Evolutionary conservation across 1,284 basidiomycete genomes (phyloP), one percentile per base, ranked within the genome.

Genomic region (Apiotrichum gracile): DNA sequence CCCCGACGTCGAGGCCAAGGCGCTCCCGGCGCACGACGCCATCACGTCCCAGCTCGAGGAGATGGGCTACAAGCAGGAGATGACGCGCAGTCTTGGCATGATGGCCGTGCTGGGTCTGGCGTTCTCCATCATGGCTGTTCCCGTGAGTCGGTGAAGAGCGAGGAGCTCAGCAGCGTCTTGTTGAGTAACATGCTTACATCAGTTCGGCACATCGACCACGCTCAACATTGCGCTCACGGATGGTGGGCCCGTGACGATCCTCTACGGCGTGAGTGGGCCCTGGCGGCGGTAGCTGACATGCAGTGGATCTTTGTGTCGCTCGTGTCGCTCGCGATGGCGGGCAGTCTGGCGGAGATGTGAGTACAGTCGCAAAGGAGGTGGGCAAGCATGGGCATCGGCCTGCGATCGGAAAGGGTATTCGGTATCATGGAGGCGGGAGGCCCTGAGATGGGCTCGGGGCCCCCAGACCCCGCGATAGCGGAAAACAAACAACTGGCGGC

Each of bases 291-390:
- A 9, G 24, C 44, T 46, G 34, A 43, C 33, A 12, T 0, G 19
- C 55, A 66, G 63, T 79, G 78, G 77, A 65, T 77, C 19, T 67
- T 78, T 40, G 76, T 79, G 5, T 76, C 74, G 10, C 52, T 74
- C 43, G 75, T 79, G 39, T 76, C 76, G n/a, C 51, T 77, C 44
- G 70, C 69, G 38, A 78, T 79, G 39, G 74, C 76, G 3, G 66
- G 74, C 0, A 74, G 71, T 51, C 63, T 79, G 8, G 78, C 75
- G 1, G 78, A 79, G 54, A 76, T 79, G 66, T 69, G 29, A 56
- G 67, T 33, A 21, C n/a, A 31, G 13, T 16, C 13, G 39, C 16
- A 5, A 16, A 5, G 19, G 17, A 27, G 6, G 17, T 19, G 37
- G 19, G 37, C 37, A 21, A 21, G 17, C n/a, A 7, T 3, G 17